Percentiles rank a stretch among this genome's conserved stretches.
These are phyloP conservation scores for Rhododendron simsii DNA, from an alignment of 148 eudicot genomes.

Conservation along the genomic window DNA sequence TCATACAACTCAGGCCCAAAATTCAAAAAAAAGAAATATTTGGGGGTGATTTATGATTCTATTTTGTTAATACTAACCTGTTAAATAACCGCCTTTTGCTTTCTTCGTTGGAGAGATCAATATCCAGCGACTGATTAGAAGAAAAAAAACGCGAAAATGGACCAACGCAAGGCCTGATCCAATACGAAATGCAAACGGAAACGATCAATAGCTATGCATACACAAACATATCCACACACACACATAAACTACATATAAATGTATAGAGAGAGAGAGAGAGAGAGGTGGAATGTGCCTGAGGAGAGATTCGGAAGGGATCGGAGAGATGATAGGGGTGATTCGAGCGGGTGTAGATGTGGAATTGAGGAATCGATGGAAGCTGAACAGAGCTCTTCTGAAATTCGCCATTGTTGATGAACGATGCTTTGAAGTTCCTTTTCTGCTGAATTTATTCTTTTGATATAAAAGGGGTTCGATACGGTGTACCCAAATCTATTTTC, in stretches of 20 bases:
- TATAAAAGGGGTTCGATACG: no score
- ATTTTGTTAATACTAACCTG: slow-evolving; percentile 38
- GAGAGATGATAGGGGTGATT: neutral
- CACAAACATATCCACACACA: neutral
- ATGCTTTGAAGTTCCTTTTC: neutral
- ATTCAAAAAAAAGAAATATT: no score
- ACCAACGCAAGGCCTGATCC: slow-evolving; percentile 31
- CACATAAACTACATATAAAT: neutral
- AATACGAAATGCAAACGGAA: neutral
- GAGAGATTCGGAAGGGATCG: neutral
- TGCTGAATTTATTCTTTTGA: neutral
- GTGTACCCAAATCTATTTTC: no score
- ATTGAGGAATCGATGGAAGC: slow-evolving; percentile 30
- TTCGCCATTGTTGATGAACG: slow-evolving; percentile 25
- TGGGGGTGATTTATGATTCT: neutral
- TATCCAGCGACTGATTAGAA: slow-evolving; percentile 23
- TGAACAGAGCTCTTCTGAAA: slow-evolving; percentile 34
- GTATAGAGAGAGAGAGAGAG: neutral
- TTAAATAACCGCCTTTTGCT: slow-evolving; percentile 64
- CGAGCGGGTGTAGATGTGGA: neutral
- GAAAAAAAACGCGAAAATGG: slow-evolving; percentile 33
- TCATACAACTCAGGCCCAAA: neutral
- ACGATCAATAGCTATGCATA: neutral
- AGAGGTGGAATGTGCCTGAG: slow-evolving; percentile 15
- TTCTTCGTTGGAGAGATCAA: slow-evolving; percentile 74